Evolutionary conservation across 768 basidiomycete species (phyloP).

Genomic region (Rhodocollybia butyracea): DNA sequence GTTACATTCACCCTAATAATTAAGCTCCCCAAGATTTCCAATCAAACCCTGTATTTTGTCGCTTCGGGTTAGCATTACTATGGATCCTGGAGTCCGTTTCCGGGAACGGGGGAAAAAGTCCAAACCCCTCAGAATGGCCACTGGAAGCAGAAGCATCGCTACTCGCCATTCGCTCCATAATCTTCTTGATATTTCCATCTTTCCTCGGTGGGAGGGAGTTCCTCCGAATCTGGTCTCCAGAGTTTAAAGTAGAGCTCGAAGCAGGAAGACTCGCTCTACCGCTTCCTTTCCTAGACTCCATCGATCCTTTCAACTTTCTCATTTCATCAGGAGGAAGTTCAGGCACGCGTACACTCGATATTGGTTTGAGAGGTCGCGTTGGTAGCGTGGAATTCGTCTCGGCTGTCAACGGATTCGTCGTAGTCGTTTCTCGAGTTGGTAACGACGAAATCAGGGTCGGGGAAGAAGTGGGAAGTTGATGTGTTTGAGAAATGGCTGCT

Average conservation of each 20-base stretch:
- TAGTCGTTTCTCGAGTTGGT: too few relatives aligned
- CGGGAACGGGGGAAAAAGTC: too few relatives aligned
- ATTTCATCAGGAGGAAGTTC: slow-evolving; percentile 10
- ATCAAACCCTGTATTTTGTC: background rate
- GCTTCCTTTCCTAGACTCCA: background rate
- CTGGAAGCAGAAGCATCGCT: background rate
- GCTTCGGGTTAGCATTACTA: background rate
- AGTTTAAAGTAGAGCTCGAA: background rate
- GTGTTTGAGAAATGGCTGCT: background rate
- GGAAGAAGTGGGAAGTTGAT: too few relatives aligned
- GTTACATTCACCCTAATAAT: background rate
- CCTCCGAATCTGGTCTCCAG: background rate
- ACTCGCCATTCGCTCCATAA: background rate
- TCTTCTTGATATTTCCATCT: background rate
- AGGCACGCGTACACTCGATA: slow-evolving; percentile 10
- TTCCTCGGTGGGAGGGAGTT: background rate
- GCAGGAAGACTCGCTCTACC: background rate
- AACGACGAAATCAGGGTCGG: too few relatives aligned
- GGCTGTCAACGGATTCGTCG: too few relatives aligned
- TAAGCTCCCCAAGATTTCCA: slow-evolving; percentile 5
- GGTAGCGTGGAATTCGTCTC: background rate
- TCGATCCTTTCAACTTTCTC: slow-evolving; percentile 4
- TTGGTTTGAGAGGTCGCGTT: slow-evolving; percentile 5
- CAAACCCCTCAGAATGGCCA: too few relatives aligned
- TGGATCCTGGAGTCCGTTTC: background rate